These are phyloP conservation scores for Citrus sinensis DNA, from an alignment of 345 rosid species.

Conservation along the genomic window DNA sequence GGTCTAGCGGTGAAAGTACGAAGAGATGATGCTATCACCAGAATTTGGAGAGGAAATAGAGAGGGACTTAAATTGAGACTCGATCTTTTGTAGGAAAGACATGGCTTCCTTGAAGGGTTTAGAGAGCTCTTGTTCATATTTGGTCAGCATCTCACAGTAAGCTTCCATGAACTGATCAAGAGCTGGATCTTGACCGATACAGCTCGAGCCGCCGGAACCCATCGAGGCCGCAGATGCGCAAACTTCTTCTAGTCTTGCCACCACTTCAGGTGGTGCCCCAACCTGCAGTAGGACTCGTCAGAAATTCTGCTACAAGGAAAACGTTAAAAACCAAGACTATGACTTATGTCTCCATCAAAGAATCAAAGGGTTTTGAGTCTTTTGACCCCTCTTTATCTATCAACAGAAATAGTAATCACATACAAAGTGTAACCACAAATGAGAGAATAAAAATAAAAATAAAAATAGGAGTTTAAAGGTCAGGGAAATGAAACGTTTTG, in stretches of 20 bases:
- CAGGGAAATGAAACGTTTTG: background rate
- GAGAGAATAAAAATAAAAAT: background rate
- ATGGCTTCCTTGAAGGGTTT: constrained; percentile 96
- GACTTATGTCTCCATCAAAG: constrained; percentile 18
- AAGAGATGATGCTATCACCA: constrained; percentile 42
- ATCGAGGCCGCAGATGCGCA: constrained; percentile 60
- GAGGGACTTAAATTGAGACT: constrained; percentile 84
- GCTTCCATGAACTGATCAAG: constrained; percentile 99
- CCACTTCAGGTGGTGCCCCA: constrained; percentile 94
- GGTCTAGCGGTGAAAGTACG: background rate
- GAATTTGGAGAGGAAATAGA: constrained; percentile 51
- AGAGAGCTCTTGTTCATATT: constrained; percentile 93
- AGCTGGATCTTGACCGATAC: constrained; percentile 87
- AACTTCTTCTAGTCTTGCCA: constrained; percentile 73
- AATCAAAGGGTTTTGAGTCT: background rate
- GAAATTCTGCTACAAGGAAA: background rate
- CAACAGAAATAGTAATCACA: background rate
- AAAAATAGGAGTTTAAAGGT: background rate
- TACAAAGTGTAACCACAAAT: background rate
- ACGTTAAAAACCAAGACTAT: background rate
- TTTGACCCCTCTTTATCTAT: constrained; percentile 18
- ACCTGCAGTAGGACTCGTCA: constrained; percentile 42
- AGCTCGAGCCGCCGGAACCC: constrained; percentile 29
- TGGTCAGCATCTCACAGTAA: constrained; percentile 93
- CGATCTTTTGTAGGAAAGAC: constrained; percentile 77